Conservation (phyloP, 192 early-diverging fungal genomes). For the Umbelopsis vinacea region DNA sequence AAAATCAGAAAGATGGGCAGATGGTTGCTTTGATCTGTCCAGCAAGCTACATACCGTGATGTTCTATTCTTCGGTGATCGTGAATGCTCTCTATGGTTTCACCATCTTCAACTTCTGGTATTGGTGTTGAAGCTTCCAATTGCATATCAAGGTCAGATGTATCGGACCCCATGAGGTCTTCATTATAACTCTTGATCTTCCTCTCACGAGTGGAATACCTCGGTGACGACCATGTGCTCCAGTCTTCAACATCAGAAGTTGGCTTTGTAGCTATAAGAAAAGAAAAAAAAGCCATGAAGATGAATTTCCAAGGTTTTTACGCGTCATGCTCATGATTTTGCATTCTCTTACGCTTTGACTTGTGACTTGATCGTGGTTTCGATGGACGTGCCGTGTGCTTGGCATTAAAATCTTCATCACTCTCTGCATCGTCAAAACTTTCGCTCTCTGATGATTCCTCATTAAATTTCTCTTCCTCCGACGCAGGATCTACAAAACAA, state of each 20-base stretch:
- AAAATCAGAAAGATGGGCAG: no score
- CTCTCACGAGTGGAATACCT: constrained; percentile 34
- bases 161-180: constrained; percentile 35
- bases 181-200: constrained; percentile 35
- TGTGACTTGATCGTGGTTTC: neutral
- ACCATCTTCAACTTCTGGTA: constrained; percentile 43
- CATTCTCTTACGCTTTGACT: neutral
- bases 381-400: neutral
- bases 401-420: neutral
- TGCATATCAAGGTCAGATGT: constrained; percentile 40
- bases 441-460: constrained; percentile 2
- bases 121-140: neutral
- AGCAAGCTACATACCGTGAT: constrained; percentile 1
- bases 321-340: neutral
- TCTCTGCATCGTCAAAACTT: neutral
- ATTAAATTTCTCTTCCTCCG: neutral
- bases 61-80: constrained; percentile 44
- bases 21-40: no score
- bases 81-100: constrained; percentile 54
- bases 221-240: constrained; percentile 3
- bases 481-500: neutral
- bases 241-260: constrained; percentile 12
- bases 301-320: neutral
- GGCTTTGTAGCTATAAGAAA: neutral
- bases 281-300: neutral